Base-by-base conservation (phyloP, 177 flowering plant species). In the Vitis hybrid region DNA sequence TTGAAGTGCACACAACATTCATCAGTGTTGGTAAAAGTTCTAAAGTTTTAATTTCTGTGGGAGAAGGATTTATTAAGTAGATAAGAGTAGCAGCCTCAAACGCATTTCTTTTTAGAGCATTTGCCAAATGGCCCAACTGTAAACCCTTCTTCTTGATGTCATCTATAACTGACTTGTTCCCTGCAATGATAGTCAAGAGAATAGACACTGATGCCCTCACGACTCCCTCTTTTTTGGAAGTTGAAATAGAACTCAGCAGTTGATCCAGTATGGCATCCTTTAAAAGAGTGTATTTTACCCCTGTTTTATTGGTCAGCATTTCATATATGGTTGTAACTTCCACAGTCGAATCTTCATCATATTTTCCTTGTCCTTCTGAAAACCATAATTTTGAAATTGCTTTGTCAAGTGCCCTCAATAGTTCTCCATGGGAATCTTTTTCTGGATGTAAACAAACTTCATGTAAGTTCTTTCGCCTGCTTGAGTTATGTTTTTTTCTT, bases 51-150 rank as follows among this genome's bases (percentile, higher is more conserved):
- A 90, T 82, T 74, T 88, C 91, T 58, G 65, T 56, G 3, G 93
- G 89, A 68, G 94, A 76, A 61, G 97, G 94, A 58, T 86, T 86
- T 61, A 87, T 78, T 67, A 91, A 67, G 67, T 91, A 87, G 26
- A 91, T 88, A 19, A 91, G 81, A 19, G 72, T 74, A 61, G 87
- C 91, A 19, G 94, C 93, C 74, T 91, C 97, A 14, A 84, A 85
- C 51, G 88, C 89, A 71, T 86, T 85, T 72, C 75, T 73, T 68
- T 87, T 89, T 23, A 91, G 79, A 17, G 94, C 97, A 65, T 65
- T 79, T 59, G 85, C 91, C 57, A 90, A 70, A 70, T 87, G 85
- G 23, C 70, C 70, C 74, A 91, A 70, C 57, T 61, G 72, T 63
- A 86, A 71, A 55, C 90, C 90, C 50, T 83, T 89, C 75, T 67